A percentile compares a stretch with the other conserved stretches of the same genome.
These are phyloP conservation scores for Umbelopsis ramanniana DNA, from an alignment of 192 early-diverging fungal genomes.

Conservation along the genomic window DNA sequence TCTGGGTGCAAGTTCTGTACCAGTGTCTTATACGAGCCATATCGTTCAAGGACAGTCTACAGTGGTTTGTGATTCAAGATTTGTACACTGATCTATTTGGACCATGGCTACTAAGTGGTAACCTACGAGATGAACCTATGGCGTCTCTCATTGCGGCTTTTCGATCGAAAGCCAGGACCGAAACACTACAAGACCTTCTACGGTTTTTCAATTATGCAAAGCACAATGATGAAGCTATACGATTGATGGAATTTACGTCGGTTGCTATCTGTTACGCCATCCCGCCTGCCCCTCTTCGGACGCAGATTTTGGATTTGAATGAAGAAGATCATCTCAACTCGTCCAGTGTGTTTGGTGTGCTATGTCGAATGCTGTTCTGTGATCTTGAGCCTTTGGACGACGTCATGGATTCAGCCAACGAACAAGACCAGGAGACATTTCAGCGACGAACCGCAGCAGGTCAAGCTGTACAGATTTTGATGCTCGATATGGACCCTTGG, in stretches of 20 bases:
- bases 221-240: conserved; percentile 6
- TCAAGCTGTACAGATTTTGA: conserved; percentile 21
- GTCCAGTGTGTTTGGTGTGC: conserved; percentile 11
- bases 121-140: conserved; percentile 4
- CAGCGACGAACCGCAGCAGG: conserved; percentile 17
- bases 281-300: conserved; percentile 1
- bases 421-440: conserved; percentile 13
- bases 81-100: conserved; percentile 15
- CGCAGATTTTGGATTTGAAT: neutral
- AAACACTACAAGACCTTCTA: conserved; percentile 5
- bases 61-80: conserved; percentile 19
- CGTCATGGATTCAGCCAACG: neutral
- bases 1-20: neutral
- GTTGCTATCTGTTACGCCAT: conserved; percentile 19
- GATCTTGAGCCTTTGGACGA: conserved; percentile 15
- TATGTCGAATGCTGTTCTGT: conserved; percentile 18
- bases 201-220: conserved; percentile 25
- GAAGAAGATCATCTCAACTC: conserved; percentile 7
- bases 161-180: neutral
- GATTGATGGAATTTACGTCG: conserved; percentile 5
- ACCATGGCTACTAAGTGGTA: neutral
- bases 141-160: neutral
- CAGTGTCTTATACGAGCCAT: conserved; percentile 4
- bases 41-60: conserved; percentile 5
- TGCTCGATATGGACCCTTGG: conserved; percentile 17